Base-by-base conservation (phyloP, 2,329 filamentous ascomycete genomes). In the Alternaria sp. region DNA sequence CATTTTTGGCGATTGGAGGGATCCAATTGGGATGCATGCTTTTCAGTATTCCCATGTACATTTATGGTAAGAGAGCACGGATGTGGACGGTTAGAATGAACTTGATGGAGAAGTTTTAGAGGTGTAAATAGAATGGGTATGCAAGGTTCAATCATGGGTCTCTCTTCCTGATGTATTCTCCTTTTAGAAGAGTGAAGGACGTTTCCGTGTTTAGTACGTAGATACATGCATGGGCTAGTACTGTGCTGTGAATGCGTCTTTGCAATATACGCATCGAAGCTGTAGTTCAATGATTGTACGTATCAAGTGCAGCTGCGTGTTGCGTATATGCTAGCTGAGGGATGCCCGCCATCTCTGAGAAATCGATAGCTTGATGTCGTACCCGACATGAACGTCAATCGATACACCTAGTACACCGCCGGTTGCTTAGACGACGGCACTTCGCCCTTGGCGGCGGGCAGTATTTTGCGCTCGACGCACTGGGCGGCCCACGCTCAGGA, bases 31-130 rank as follows among this genome's bases (percentile, higher is more conserved):
- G 87, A 11, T 85, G 89, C 54, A 82, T 96, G 75, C 71, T 92
- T 3, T 87, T 84, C 53, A 90, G 92, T 1, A 88, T 97, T 54
- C 94, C 94, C 0, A 92, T 98, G 90, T 98, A 95, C 75, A 91
- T 98, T 21, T 97, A 87, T 72, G 94, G 94, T 17, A 98, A 98
- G 83, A 82, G 93, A 55, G 88, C 90, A 14, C 84, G 94, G 17
- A 96, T 97, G 92, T 97, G 93, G 94, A 98, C 93, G 0, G 91
- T 93, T 10, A 82, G 91, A 62, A 91, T 85, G 83, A 92, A 91
- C 66, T 80, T 96, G 63, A 93, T 96, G 90, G 92, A 96, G 84
- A 91, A 87, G 72, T 90, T 86, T 62, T 88, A 49, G 36, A 31
- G 31, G 23, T 36, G 31, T 3, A 13, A 17, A 36, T 34, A 48